Conservation (phyloP, 192 early-diverging fungal genomes). For the Neocallimastix lanati region DNA sequence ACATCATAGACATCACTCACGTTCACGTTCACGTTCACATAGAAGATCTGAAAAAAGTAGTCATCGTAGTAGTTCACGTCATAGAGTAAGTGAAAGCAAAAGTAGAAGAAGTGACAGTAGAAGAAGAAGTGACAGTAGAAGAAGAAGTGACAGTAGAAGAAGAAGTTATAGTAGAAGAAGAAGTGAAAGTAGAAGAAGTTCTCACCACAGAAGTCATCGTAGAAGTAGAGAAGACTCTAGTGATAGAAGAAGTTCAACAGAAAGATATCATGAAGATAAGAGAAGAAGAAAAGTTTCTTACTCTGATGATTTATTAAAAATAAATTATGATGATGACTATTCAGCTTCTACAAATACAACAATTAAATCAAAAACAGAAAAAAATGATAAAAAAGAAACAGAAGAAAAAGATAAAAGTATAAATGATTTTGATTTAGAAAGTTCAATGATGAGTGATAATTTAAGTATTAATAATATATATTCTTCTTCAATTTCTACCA, state of each 20-base stretch:
- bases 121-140: not conserved
- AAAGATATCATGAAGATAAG: not conserved
- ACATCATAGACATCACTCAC: not conserved
- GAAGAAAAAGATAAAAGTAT: not conserved
- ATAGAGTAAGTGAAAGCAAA: not conserved
- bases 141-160: not conserved
- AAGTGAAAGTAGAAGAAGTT: not conserved
- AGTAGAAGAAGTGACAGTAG: not conserved
- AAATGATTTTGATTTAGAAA: not conserved
- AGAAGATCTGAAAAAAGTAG: not conserved
- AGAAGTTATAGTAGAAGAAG: not conserved
- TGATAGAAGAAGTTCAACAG: not conserved
- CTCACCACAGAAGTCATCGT: not conserved
- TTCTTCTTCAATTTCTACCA: not conserved
- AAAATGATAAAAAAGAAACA: not conserved
- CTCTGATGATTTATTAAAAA: not conserved
- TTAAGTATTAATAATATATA: not conserved
- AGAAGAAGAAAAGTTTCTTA: not conserved
- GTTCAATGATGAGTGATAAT: not conserved
- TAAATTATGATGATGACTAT: not conserved
- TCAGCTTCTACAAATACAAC: not conserved
- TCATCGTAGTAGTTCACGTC: not conserved
- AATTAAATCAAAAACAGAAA: not conserved
- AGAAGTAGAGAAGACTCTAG: not conserved
- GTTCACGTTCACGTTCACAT: not conserved